Conservation (phyloP, 805 yeast species). For the Suhomyces faveliae region DNA sequence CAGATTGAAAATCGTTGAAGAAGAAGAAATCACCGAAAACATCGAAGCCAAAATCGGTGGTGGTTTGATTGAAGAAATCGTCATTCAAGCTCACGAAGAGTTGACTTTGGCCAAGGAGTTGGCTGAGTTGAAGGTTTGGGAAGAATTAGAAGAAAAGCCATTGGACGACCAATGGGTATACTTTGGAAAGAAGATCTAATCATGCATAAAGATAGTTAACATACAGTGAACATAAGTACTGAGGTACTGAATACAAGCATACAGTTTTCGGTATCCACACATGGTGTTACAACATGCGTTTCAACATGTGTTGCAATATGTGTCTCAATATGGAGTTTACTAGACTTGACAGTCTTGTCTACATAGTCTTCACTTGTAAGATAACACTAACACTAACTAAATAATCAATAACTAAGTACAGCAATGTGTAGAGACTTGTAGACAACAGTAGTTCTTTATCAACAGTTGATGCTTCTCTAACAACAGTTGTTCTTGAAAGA, state of each 20-base stretch:
- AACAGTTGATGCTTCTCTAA: slow-evolving; percentile 14
- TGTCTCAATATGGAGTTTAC: too few species aligned
- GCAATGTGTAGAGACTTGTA: neutral
- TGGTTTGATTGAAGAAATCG: slow-evolving; percentile 79
- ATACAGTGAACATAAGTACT: too few species aligned
- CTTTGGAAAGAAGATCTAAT: slow-evolving; percentile 62
- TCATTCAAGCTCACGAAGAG: slow-evolving; percentile 83
- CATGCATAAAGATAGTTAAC: too few species aligned
- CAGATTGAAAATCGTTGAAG: slow-evolving; percentile 65
- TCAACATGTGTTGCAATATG: too few species aligned
- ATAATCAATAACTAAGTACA: neutral
- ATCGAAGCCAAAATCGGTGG: slow-evolving; percentile 76
- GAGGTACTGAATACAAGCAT: too few species aligned
- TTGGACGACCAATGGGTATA: slow-evolving; percentile 82
- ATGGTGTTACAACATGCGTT: too few species aligned
- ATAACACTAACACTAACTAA: neutral
- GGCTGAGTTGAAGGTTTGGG: slow-evolving; percentile 74
- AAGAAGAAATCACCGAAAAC: slow-evolving; percentile 56
- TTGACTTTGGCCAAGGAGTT: slow-evolving; percentile 63
- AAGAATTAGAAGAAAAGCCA: slow-evolving; percentile 75
- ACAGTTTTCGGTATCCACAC: too few species aligned
- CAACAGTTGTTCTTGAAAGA: slow-evolving; percentile 40
- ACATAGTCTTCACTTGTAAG: neutral
- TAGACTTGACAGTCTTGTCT: too few species aligned
- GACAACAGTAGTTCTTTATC: neutral